phyloP scores from a whole-genome alignment of 768 basidiomycete genomes.

The Trametes cubensis region DNA sequence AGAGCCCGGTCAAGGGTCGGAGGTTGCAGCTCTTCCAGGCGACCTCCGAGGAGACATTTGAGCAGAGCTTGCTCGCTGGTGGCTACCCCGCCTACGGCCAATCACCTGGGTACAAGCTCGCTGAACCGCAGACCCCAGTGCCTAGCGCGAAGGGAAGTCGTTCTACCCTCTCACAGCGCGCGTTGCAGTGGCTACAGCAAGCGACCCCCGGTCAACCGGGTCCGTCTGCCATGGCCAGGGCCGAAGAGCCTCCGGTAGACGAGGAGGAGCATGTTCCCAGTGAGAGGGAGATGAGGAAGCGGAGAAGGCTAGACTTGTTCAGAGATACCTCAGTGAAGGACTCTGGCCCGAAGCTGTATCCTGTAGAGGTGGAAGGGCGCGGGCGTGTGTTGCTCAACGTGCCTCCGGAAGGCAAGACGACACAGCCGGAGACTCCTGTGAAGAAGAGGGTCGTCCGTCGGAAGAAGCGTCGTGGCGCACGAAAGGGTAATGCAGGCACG shows the following conservation, averaged over 20 bases:
- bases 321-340: constrained; percentile 40
- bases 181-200: constrained; percentile 55
- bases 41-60: constrained; percentile 82
- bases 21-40: constrained; percentile 78
- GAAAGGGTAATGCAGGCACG: constrained; percentile 1
- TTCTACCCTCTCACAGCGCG: constrained; percentile 42
- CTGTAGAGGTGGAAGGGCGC: constrained; percentile 66
- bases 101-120: constrained; percentile 28
- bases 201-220: constrained; percentile 48
- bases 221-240: constrained; percentile 21
- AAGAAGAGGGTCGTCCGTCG: constrained; percentile 47
- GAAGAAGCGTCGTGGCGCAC: constrained; percentile 44
- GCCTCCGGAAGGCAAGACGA: constrained; percentile 45
- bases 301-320: constrained; percentile 71
- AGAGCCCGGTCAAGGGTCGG: constrained; percentile 73
- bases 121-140: constrained; percentile 32
- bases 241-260: constrained; percentile 30
- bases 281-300: constrained; percentile 69
- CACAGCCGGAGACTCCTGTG: constrained; percentile 37
- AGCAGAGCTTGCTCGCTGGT: constrained; percentile 81
- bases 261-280: constrained; percentile 24
- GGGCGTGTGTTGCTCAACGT: constrained; percentile 73
- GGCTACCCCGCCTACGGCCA: constrained; percentile 73
- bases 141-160: constrained; percentile 12
- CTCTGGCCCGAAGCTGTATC: constrained; percentile 49